These are phyloP conservation scores for Parasitella parasitica DNA, from an alignment of 371 early-diverging fungal genomes.

Conservation along the genomic window DNA sequence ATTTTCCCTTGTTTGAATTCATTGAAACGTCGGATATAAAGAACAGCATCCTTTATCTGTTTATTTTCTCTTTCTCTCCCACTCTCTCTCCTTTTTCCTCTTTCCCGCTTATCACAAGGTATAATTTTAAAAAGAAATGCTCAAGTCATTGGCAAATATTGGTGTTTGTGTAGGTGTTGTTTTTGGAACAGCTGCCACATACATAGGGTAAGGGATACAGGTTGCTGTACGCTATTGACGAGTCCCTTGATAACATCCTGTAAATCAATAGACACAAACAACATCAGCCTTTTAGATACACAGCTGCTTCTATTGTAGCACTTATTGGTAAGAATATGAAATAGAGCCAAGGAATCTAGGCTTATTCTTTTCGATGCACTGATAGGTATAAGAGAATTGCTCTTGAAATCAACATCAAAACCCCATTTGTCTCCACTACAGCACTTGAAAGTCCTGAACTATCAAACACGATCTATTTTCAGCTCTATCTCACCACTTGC, in stretches of 20 bases:
- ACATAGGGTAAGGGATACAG: slow-evolving; percentile 8
- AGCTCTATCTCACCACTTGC: slow-evolving; percentile 2
- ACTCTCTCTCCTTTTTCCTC: neutral
- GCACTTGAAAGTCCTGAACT: slow-evolving; percentile 18
- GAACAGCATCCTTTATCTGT: neutral
- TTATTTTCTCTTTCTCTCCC: neutral
- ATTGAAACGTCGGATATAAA: neutral
- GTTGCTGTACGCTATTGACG: too few relatives aligned
- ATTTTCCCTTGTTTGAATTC: neutral
- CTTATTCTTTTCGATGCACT: neutral
- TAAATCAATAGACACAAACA: slow-evolving; percentile 8
- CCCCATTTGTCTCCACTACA: slow-evolving; percentile 1
- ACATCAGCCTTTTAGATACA: slow-evolving; percentile 3
- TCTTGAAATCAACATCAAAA: neutral
- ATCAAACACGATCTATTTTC: slow-evolving; percentile 19
- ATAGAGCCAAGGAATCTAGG: too few relatives aligned
- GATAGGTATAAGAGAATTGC: slow-evolving; percentile 7
- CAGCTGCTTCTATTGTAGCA: slow-evolving; percentile 10
- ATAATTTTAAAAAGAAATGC: neutral
- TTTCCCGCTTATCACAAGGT: neutral
- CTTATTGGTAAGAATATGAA: slow-evolving; percentile 1
- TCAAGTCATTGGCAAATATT: neutral
- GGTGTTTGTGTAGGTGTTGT: slow-evolving; percentile 22
- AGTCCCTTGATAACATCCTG: too few relatives aligned
- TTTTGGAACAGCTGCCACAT: slow-evolving; percentile 24